Conservation (phyloP, 1,284 basidiomycete genomes). For the Ceratobasidium sp. region DNA sequence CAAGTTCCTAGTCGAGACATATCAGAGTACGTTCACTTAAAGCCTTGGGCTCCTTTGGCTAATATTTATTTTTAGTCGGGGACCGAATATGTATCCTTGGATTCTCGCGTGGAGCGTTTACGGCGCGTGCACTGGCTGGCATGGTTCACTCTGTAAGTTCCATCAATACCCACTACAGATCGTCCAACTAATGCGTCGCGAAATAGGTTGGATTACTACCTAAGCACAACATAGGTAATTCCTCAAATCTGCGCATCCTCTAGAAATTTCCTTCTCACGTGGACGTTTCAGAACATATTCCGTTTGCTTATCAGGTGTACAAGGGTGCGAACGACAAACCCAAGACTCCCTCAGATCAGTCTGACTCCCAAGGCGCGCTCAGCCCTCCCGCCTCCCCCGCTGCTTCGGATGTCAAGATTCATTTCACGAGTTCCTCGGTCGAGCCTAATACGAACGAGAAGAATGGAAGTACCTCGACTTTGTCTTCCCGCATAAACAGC, state of each 20-base stretch:
- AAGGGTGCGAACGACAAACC: slow-evolving; percentile 11
- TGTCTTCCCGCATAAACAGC: not conserved
- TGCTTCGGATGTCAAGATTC: too few relatives aligned
- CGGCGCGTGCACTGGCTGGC: slow-evolving; percentile 46
- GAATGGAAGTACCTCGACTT: not conserved
- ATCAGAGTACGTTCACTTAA: not conserved
- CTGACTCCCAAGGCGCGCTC: too few relatives aligned
- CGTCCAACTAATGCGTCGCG: not conserved
- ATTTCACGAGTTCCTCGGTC: too few relatives aligned
- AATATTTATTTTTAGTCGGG: slow-evolving; percentile 5
- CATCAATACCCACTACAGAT: not conserved
- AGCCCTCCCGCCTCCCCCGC: too few relatives aligned
- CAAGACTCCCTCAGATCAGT: too few relatives aligned
- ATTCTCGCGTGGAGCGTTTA: slow-evolving; percentile 48
- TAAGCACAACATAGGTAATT: slow-evolving; percentile 21
- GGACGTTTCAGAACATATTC: slow-evolving; percentile 45
- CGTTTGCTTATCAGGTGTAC: slow-evolving; percentile 49
- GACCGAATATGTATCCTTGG: slow-evolving; percentile 47
- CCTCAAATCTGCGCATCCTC: not conserved
- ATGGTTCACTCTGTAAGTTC: slow-evolving; percentile 35
- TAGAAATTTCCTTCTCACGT: not conserved
- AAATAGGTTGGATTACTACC: slow-evolving; percentile 14
- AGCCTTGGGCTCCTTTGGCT: not conserved
- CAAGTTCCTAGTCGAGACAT: slow-evolving; percentile 46
- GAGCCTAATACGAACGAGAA: not conserved